Evolutionary conservation across 2,329 filamentous ascomycete genomes (phyloP).

Genomic region (Talaromyces marneffei): DNA sequence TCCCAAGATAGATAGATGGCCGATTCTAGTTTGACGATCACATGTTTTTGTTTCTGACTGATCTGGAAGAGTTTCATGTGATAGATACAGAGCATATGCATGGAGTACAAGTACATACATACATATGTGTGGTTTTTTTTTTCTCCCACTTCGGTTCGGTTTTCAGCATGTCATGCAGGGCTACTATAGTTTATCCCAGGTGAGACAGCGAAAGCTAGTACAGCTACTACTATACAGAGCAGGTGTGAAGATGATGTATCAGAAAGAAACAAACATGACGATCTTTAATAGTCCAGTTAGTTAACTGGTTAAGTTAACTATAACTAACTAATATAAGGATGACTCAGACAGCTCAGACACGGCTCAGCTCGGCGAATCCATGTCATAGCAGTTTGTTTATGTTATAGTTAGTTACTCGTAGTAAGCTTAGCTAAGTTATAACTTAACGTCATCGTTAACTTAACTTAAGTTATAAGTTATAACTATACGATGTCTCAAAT

Average conservation of each 20-base stretch:
- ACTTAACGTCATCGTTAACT: too few relatives aligned
- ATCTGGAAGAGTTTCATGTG: not conserved
- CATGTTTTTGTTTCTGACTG: not conserved
- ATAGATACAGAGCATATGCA: not conserved
- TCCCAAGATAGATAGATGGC: not conserved
- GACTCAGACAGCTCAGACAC: not conserved
- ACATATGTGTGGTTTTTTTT: too few relatives aligned
- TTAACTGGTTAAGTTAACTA: not conserved
- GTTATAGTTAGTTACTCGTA: too few relatives aligned
- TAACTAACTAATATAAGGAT: not conserved
- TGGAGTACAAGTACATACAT: too few relatives aligned
- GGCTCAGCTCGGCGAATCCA: not conserved
- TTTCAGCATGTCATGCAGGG: not conserved
- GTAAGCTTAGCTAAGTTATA: too few relatives aligned
- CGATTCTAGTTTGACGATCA: not conserved
- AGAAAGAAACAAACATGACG: not conserved
- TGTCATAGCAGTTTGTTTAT: not conserved
- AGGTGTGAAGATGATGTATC: not conserved
- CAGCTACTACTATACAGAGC: too few relatives aligned
- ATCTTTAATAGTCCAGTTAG: too few relatives aligned
- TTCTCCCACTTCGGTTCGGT: not conserved
- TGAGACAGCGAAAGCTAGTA: too few relatives aligned
- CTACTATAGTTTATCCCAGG: not conserved
- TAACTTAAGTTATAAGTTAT: not conserved
- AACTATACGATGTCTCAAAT: not conserved